Conservation (phyloP, 2,329 filamentous ascomycete genomes). For the Botryosphaeria dothidea region DNA sequence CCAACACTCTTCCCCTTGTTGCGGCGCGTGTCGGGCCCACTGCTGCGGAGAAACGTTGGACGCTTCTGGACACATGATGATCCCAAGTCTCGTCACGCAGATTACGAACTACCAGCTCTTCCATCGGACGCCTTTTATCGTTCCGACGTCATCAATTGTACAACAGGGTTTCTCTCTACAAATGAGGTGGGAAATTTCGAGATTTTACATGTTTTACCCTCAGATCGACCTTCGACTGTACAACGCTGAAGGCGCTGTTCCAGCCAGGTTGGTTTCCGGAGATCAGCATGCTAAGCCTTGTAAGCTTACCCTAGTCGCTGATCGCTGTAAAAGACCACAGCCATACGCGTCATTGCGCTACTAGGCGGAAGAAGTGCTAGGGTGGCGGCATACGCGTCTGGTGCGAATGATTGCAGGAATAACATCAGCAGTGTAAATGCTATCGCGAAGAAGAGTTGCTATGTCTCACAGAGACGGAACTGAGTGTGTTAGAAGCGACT, state of each 20-base stretch:
- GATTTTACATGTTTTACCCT: no score
- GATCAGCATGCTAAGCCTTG: conserved; percentile 10
- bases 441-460: neutral
- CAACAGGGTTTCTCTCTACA: neutral
- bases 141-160: neutral
- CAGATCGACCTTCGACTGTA: neutral
- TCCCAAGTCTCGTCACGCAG: neutral
- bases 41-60: conserved; percentile 67
- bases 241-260: neutral
- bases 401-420: neutral
- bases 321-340: neutral
- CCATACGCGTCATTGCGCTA: conserved; percentile 7
- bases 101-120: neutral
- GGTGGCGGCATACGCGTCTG: neutral
- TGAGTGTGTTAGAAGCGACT: neutral
- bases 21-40: conserved; percentile 65
- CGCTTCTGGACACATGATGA: conserved; percentile 23
- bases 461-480: neutral
- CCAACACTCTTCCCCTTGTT: conserved; percentile 66
- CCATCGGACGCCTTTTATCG: neutral
- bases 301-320: conserved; percentile 4
- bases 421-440: neutral
- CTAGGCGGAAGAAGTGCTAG: neutral
- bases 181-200: no score
- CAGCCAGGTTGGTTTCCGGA: neutral